Percentiles rank a stretch among this genome's conserved stretches.
Conservation (phyloP, 2,329 filamentous ascomycete species). For the Ophioceras dolichostomum region DNA sequence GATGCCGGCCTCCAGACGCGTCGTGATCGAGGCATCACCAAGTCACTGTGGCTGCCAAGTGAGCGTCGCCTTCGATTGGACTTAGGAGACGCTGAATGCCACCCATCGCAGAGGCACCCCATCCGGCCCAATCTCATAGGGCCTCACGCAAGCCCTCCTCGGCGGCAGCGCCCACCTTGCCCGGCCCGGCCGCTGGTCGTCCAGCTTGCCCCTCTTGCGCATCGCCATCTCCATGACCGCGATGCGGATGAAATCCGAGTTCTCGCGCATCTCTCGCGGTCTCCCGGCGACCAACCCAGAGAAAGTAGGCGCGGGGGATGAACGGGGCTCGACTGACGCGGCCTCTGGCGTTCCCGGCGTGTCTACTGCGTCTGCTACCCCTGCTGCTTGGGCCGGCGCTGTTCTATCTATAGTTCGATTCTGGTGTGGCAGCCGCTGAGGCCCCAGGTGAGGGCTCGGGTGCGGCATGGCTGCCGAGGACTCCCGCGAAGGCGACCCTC, state of each 20-base stretch:
- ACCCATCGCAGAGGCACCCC: conserved; percentile 51
- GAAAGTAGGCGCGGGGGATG: too few relatives aligned
- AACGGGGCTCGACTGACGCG: too few relatives aligned
- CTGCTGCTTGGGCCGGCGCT: too few relatives aligned
- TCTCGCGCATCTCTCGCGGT: conserved; percentile 57
- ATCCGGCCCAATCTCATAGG: conserved; percentile 43
- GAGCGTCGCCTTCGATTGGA: too few relatives aligned
- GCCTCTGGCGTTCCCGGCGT: too few relatives aligned
- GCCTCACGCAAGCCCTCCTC: conserved; percentile 38
- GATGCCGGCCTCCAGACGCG: too few relatives aligned
- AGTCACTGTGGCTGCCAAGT: too few relatives aligned
- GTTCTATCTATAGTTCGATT: too few relatives aligned
- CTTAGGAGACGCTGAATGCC: conserved; percentile 13
- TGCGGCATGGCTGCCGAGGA: conserved; percentile 2
- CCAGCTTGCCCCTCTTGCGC: conserved; percentile 53
- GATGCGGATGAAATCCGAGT: conserved; percentile 58
- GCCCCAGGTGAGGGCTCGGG: neutral
- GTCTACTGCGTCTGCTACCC: too few relatives aligned
- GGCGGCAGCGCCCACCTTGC: conserved; percentile 58
- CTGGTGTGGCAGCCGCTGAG: neutral
- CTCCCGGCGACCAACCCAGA: conserved; percentile 25
- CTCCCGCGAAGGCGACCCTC: conserved; percentile 16
- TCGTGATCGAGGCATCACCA: too few relatives aligned
- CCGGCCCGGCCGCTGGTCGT: conserved; percentile 52
- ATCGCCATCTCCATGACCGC: conserved; percentile 64